Evolutionary conservation across 1,284 basidiomycete genomes (phyloP), one percentile per base, ranked within the genome.

Genomic region (Trichosporon sp.): DNA sequence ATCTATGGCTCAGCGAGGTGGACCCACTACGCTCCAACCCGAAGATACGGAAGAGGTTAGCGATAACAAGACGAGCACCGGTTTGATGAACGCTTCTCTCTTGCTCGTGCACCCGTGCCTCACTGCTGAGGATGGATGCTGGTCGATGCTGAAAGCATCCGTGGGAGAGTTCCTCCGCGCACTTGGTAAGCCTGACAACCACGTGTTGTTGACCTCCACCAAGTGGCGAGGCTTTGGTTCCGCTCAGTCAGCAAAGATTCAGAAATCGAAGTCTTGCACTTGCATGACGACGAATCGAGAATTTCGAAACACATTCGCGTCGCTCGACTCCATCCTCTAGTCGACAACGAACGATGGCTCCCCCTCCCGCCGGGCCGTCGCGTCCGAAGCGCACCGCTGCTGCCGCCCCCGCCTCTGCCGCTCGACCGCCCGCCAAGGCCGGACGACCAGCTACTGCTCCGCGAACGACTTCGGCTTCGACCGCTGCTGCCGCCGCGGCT

Each of bases 401-500:
- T 6, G 46, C 59, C 10, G 7, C 61, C 11, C 43, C 43, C 7
- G 16, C 61, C 8, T 31, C 65, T 4, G 43, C 40, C 26, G 8
- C 65, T 4, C 40, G 40, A 4, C 40, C 40, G 5, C 65, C 40
- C 26, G n/a, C 65, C 31, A 66, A 66, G 14, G 11, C 43, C 7
- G 65, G 65, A 16, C 46, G 51, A 3, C 65, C 67, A 4, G 71
- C 69, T 19, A 21, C 72, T 1, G n/a, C 70, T 4, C 21, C 72
- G 16, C 35, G 68, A 21, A 46, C 69, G 31, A 66, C 68, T 11
- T 40, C 70, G 32, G 38, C 64, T 26, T 51, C 70, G 2, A 40
- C 71, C 4, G 31, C 66, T 43, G n/a, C 72, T 6, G 69, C 72
- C 16, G 64, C 72, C 31, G 67, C 71, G 11, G 63, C 73, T 38